phyloP scores from a whole-genome alignment of 2,329 filamentous ascomycete genomes.

The Colletotrichum camelliae region DNA sequence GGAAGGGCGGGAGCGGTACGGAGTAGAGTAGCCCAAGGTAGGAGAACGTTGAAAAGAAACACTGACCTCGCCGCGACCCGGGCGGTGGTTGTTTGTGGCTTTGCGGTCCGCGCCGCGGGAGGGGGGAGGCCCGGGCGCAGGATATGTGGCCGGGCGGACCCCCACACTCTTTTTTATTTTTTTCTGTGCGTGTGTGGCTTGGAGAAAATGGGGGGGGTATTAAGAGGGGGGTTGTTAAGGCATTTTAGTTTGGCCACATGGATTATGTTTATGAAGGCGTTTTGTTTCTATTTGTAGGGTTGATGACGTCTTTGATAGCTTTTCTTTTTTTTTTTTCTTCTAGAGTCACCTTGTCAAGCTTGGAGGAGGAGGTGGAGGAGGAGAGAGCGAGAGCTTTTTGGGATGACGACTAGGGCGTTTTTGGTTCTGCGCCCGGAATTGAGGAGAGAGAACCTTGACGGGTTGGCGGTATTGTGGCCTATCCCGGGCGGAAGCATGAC shows the following conservation, averaged over 20 bases:
- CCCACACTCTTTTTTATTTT: neutral
- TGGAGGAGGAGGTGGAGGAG: neutral
- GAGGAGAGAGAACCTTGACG: neutral
- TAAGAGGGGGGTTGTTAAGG: neutral
- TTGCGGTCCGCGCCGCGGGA: neutral
- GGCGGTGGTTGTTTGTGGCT: neutral
- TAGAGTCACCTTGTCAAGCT: neutral
- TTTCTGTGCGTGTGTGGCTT: neutral
- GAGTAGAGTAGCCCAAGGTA: neutral
- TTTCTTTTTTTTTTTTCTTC: neutral
- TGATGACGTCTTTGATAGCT: neutral
- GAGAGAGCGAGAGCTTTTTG: neutral
- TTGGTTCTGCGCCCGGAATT: neutral
- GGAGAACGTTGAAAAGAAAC: neutral
- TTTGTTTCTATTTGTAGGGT: neutral
- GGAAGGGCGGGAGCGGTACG: neutral
- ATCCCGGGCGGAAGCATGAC: neutral
- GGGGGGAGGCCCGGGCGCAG: neutral
- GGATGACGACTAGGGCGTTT: neutral
- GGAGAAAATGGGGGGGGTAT: neutral
- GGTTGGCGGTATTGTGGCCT: neutral
- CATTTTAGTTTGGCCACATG: neutral
- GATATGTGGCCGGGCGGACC: neutral
- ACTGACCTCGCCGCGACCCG: slow-evolving; percentile 1
- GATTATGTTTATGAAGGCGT: neutral